Evolutionary conservation across 257 asterid species (phyloP), one percentile per base, ranked within the genome.

Genomic region (Ophiorrhiza pumila): DNA sequence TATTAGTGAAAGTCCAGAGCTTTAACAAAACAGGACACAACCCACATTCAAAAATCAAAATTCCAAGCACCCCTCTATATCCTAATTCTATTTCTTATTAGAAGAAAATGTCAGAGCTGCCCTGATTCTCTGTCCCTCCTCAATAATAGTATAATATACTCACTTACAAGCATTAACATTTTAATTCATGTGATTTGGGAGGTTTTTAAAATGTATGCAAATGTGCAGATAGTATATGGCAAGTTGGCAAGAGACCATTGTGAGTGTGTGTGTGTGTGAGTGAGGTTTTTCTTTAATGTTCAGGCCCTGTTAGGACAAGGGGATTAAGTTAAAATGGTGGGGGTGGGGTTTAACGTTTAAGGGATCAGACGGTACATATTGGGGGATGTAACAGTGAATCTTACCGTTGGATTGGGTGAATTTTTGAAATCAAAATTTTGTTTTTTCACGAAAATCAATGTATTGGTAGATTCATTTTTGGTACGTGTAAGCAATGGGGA

Each of bases 381-480:
- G 59, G 74, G 58, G 79, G 77, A 62, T 27, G 72, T 23, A 76
- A 79, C 86, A 82, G 88, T 72, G 43, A 52, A 86, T 82, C 85
- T 37, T 85, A 84, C 95, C 91, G 92, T 90, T 90, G 87, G 55
- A 80, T 72, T 58, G 71, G 84, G 42, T 79, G 83, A 74, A 86
- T 79, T 88, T 90, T 84, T 84, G 87, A 89, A 79, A 65, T 65
- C 50, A 3, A 64, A 29, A 37, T 1, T 15, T 37, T 34, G 53
- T 34, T 46, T 68, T 53, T 56, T 56, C 68, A 41, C 78, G 71
- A 63, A 32, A 63, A 39, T 50, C 69, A 11, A 71, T n/a, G 82
- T 70, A 29, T 77, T 31, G 87, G 87, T 81, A 27, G 79, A 27
- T 6, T n/a, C 17, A 7, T 23, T 27, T n/a, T 13, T 42, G 81